A percentile compares a stretch with the other conserved stretches of the same genome.
Conservation (phyloP, 2,329 filamentous ascomycete species). For the Claviceps lovelessii region DNA sequence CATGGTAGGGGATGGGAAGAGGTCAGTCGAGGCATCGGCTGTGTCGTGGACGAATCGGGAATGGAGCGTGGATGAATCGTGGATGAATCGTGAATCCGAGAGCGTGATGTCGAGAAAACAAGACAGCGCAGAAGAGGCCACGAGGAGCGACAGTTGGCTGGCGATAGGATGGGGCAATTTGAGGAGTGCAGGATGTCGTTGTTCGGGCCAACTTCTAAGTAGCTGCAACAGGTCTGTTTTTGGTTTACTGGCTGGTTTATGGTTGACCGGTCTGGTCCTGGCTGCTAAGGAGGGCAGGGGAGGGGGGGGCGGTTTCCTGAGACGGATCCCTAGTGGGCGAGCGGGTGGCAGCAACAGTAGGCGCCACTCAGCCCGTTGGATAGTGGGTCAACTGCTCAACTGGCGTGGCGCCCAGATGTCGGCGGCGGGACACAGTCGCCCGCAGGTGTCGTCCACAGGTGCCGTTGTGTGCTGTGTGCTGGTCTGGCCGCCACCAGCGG, state of each 20-base stretch:
- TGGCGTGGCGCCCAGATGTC: not conserved
- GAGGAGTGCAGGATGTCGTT: not conserved
- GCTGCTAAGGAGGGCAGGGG: no score
- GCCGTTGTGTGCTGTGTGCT: no score
- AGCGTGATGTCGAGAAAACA: not conserved
- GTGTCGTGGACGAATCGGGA: not conserved
- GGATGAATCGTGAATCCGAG: not conserved
- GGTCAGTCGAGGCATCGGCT: slow-evolving; percentile 3
- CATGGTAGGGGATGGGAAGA: slow-evolving; percentile 2
- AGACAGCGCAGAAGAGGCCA: not conserved
- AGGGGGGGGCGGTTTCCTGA: no score
- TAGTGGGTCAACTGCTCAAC: not conserved
- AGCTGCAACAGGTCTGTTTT: not conserved
- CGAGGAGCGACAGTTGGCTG: not conserved
- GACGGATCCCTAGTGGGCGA: no score
- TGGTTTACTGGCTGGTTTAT: not conserved
- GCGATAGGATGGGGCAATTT: no score
- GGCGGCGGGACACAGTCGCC: not conserved
- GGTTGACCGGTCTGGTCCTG: not conserved
- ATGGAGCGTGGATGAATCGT: no score
- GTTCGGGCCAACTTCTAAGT: not conserved
- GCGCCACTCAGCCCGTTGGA: not conserved
- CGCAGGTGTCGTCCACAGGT: no score
- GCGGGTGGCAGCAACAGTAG: not conserved
- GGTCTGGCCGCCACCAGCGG: no score